Evolutionary conservation across 768 basidiomycete species (phyloP), one percentile per base, ranked within the genome.

Genomic region (Cystobasidium ongulense): DNA sequence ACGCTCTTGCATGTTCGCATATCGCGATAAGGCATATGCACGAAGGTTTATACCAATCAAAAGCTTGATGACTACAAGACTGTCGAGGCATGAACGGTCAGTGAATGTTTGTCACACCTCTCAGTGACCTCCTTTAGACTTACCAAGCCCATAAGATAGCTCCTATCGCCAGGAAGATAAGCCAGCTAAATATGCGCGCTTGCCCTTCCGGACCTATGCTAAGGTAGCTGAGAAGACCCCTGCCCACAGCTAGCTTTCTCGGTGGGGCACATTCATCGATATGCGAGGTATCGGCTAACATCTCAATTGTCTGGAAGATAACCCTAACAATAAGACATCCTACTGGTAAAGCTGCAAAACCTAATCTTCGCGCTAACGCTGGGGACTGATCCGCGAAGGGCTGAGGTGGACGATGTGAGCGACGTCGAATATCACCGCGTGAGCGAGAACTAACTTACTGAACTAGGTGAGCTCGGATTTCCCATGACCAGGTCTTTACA

Each of bases 381-480:
- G 94, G 94, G 0, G 94, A 94, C 79, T 96, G 94, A 79, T 99
- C 96, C 23, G 96, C 91, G 74, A 94, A 92, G 1, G 89, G 85
- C 80, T 93, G 91, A 88, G 25, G 25, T 31, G 21, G 53, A 31
- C 27, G 18, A 65, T 17, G 52, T 71, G 43, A 50, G 43, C 13
- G 27, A 23, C 52, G 27, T 36, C 43, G 72, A 63, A 36, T 11
- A 41, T 50, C 11, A n/a, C 67, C 23, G 35, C 25, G 41, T 13
- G 52, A 7, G 23, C 36, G 39, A 21, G 27, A 59, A 27, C 53
- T 43, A 33, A 50, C 59, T 13, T 27, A 38, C 31, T 1, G 31
- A 23, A 52, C 2, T 29, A 29, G 54, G n/a, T 1, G n/a, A 5
- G 31, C 46, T 36, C 0, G n/a, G 86, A 75, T 88, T 89, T 63